These are phyloP conservation scores for Alternaria arbusti DNA, from an alignment of 2,329 filamentous ascomycete genomes.

Conservation along the genomic window DNA sequence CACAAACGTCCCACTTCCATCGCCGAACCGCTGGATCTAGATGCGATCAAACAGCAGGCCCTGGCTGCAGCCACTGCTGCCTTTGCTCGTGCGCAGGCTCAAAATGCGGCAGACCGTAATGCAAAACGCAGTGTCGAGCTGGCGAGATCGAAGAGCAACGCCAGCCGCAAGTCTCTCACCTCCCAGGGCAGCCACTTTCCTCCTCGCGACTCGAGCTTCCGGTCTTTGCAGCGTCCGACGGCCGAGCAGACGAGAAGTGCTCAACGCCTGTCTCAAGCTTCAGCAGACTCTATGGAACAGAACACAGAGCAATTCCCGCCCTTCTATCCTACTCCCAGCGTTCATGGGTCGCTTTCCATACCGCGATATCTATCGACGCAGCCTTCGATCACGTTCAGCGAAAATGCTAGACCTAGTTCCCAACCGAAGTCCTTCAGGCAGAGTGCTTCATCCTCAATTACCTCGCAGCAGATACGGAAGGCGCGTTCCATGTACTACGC, in stretches of 20 bases:
- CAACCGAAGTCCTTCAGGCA: conserved; percentile 32
- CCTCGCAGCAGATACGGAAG: conserved; percentile 47
- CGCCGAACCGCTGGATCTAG: conserved; percentile 32
- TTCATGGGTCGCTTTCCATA: conserved; percentile 10
- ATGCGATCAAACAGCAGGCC: conserved; percentile 44
- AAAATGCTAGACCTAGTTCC: conserved; percentile 34
- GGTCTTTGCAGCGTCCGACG: conserved; percentile 27
- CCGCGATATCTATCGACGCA: conserved; percentile 26
- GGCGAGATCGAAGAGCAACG: conserved; percentile 40
- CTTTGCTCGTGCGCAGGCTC: conserved; percentile 40
- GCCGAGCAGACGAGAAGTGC: conserved; percentile 9
- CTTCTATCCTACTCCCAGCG: conserved; percentile 22
- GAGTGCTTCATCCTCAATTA: conserved; percentile 31
- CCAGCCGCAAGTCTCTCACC: conserved; percentile 40
- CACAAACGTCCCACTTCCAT: conserved; percentile 27
- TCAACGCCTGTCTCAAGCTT: conserved; percentile 16
- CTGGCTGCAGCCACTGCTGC: conserved; percentile 47
- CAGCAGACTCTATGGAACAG: conserved; percentile 11
- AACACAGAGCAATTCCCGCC: conserved; percentile 28
- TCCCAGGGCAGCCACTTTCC: conserved; percentile 49
- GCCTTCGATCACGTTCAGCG: conserved; percentile 27
- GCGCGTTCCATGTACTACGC: conserved; percentile 50
- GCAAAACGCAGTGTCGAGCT: conserved; percentile 28
- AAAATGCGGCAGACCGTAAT: conserved; percentile 20
- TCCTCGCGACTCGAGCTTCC: conserved; percentile 39